Conservation (phyloP, 805 yeast species). For the Saccharomycopsis javanensis region DNA sequence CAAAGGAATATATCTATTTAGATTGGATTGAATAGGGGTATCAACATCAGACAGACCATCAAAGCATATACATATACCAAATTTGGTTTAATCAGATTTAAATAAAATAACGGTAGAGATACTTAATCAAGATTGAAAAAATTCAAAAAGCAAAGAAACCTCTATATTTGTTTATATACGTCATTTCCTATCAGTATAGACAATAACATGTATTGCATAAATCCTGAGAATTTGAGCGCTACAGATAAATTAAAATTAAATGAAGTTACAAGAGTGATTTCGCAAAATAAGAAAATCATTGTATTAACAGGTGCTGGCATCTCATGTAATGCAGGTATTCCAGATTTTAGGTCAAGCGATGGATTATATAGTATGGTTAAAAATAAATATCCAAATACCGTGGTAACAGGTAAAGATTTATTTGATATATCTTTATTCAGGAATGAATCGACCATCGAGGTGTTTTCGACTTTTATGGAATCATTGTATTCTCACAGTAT, state of each 20-base stretch:
- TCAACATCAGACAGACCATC: no score
- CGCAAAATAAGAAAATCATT: conserved; percentile 38
- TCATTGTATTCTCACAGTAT: conserved; percentile 54
- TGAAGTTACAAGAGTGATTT: conserved; percentile 24
- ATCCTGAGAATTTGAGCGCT: neutral
- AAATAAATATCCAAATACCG: conserved; percentile 43
- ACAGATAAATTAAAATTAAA: conserved; percentile 15
- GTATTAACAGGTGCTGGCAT: conserved; percentile 93
- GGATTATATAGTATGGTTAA: conserved; percentile 77
- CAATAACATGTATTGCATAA: neutral
- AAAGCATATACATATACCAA: no score
- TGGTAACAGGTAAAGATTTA: conserved; percentile 79
- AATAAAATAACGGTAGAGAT: no score
- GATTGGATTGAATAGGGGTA: no score
- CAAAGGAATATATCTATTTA: no score
- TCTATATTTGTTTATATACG: no score
- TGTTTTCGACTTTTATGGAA: conserved; percentile 89
- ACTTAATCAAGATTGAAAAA: neutral
- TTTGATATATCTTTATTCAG: conserved; percentile 81
- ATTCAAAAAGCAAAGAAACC: no score
- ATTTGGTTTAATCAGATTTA: no score
- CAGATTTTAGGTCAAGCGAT: conserved; percentile 79
- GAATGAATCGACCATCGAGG: conserved; percentile 49
- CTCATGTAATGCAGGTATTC: conserved; percentile 94
- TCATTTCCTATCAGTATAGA: neutral